Conservation (phyloP, 768 basidiomycete species). For the Naganishia randhawae region DNA sequence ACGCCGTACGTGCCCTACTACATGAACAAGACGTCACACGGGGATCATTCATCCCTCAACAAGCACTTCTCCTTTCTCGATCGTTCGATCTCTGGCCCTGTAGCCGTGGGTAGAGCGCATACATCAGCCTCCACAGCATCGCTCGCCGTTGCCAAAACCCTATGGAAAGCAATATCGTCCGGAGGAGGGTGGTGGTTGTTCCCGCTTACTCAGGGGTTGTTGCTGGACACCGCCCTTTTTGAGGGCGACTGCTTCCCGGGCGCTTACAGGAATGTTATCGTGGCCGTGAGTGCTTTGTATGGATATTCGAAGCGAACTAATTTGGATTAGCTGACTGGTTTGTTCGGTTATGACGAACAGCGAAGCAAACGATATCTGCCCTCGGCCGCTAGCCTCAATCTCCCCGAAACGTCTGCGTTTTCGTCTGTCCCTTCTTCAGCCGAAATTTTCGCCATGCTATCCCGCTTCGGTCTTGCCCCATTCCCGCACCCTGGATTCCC, state of each 20-base stretch:
- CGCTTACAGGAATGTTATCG: conserved; percentile 21
- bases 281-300: conserved; percentile 5
- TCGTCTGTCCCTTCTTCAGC: neutral
- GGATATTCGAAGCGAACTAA: neutral
- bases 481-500: conserved; percentile 20
- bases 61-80: conserved; percentile 20
- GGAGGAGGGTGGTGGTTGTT: conserved; percentile 30
- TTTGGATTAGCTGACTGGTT: too few species aligned
- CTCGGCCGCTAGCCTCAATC: neutral
- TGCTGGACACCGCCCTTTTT: conserved; percentile 23
- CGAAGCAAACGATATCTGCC: conserved; percentile 22
- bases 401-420: neutral
- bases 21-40: neutral
- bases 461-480: conserved; percentile 15
- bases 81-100: neutral
- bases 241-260: conserved; percentile 19
- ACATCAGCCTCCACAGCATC: neutral
- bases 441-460: conserved; percentile 14
- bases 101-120: neutral
- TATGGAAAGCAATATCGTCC: conserved; percentile 1
- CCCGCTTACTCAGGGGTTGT: conserved; percentile 25
- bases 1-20: conserved; percentile 8
- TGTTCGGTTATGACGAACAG: neutral
- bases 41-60: neutral
- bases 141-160: neutral